Evolutionary conservation across 805 yeast species (phyloP), one percentile per base, ranked within the genome.

Genomic region (Komagataella ulmi): DNA sequence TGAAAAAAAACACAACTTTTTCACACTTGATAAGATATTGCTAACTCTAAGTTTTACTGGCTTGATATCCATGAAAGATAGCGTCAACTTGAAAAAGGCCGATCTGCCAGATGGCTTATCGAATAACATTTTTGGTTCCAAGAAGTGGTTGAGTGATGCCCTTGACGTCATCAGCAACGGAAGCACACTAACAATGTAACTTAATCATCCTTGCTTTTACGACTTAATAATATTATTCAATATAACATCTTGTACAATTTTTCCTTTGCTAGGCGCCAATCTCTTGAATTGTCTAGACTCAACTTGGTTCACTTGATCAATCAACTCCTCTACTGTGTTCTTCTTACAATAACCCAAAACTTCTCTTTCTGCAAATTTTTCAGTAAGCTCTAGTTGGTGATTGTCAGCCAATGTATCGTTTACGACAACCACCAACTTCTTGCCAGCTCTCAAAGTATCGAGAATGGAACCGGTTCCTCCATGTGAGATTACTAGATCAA

Each of bases 401-500:
- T 89, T 87, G 62, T 87, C 87, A 87, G 88, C 85, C n/a, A 93
- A 73, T 4, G 64, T 57, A 8, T 75, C 74, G 63, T 91, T 91
- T 7, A 81, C 77, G 24, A 88, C 83, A 6, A 85, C 89, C 1
- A 90, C 68, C 52, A 88, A 66, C 21, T 75, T 78, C 60, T 79
- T 82, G 1, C 65, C 51, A 24, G 60, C 60, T 19, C 93, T 71
- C 44, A 88, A 65, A 0, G 86, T 74, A 59, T 91, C 99, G 24
- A 93, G 64, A 6, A 91, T 85, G 0, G 97, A 87, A 2, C 99
- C 99, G 0, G 98, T 88, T 1, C 85, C 85, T 0, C 96, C 97
- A 63, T 93, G 98, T 0, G 96, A 81, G 10, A 93, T 74, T 8
- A 91, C 86, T 46, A 88, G 57, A 50, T 80, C 79, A 1, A 81